Evolutionary conservation across 176 grass and related monocot genomes (phyloP), one percentile per base, ranked within the genome.

Genomic region (Alloteropsis semialata): DNA sequence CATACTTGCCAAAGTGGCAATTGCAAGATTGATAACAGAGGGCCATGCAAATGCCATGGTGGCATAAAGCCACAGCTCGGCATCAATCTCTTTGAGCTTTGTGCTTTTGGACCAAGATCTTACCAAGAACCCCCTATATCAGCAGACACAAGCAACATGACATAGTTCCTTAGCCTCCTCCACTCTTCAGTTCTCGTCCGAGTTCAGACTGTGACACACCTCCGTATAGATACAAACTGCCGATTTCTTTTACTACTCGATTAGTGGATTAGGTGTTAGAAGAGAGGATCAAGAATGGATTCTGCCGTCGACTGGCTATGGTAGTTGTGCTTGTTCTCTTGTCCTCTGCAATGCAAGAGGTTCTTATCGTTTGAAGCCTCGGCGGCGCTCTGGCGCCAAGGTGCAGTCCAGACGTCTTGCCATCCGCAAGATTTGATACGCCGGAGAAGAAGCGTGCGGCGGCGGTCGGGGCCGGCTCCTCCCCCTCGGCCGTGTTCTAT

Each of bases 61-160:
- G 30, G 78, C 60, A 68, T 81, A 82, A 87, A 87, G 41, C 10
- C 30, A 42, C 61, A 37, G 19, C 73, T 83, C 70, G 64, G 56
- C 38, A 34, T n/a, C 65, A 41, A 63, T 55, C 3, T 14, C 83
- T 81, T 81, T 90, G 56, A 81, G 83, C 78, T 90, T 90, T 86
- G 77, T 19, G 75, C 86, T 77, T 85, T 90, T 81, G 81, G 82
- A 81, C 76, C 69, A 74, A 75, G 39, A 84, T 82, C 22, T 80
- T 17, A 58, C 48, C 32, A 58, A 58, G 49, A 67, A 7, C n/a
- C 14, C 38, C 48, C 37, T 89, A 75, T 89, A 79, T 85, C 69
- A 43, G 50, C 29, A 77, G 65, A 88, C 21, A 83, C 54, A 82
- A 38, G 80, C 71, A 50, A 8, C 30, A 34, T 2, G 45, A 50